These are phyloP conservation scores for Ramularia endophylla DNA, from an alignment of 2,329 filamentous ascomycete genomes.

Conservation along the genomic window DNA sequence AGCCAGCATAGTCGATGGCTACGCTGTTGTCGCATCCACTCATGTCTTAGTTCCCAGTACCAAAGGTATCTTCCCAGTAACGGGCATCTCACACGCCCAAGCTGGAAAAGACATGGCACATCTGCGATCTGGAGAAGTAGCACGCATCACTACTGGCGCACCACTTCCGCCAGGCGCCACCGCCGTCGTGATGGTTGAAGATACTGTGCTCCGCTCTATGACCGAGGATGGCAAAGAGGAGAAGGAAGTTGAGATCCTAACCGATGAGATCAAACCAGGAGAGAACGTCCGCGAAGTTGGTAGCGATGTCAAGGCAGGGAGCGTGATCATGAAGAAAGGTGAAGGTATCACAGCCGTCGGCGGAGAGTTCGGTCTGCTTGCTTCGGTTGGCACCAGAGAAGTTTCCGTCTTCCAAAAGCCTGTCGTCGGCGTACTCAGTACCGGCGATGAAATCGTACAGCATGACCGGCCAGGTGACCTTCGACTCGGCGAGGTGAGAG, in stretches of 20 bases:
- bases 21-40: conserved; percentile 64
- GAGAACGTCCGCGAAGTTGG: conserved; percentile 91
- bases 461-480: conserved; percentile 60
- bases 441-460: conserved; percentile 87
- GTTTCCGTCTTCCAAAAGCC: conserved; percentile 72
- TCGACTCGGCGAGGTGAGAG: conserved; percentile 76
- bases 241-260: conserved; percentile 78
- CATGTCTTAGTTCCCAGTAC: conserved; percentile 47
- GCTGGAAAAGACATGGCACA: conserved; percentile 56
- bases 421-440: conserved; percentile 80
- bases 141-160: conserved; percentile 90
- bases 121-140: conserved; percentile 68
- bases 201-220: conserved; percentile 69
- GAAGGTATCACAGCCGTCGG: conserved; percentile 81
- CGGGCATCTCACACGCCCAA: conserved; percentile 78
- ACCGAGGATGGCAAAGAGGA: conserved; percentile 81
- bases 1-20: conserved; percentile 95
- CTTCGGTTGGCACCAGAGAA: conserved; percentile 69
- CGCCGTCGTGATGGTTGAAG: conserved; percentile 94
- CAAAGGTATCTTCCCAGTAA: conserved; percentile 79
- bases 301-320: conserved; percentile 70
- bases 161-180: conserved; percentile 79
- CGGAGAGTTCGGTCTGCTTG: conserved; percentile 84
- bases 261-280: conserved; percentile 64
- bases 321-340: conserved; percentile 66